Evolutionary conservation across 768 basidiomycete species (phyloP), one percentile per base, ranked within the genome.

Genomic region (Lanmaoa pseudosensibilis): DNA sequence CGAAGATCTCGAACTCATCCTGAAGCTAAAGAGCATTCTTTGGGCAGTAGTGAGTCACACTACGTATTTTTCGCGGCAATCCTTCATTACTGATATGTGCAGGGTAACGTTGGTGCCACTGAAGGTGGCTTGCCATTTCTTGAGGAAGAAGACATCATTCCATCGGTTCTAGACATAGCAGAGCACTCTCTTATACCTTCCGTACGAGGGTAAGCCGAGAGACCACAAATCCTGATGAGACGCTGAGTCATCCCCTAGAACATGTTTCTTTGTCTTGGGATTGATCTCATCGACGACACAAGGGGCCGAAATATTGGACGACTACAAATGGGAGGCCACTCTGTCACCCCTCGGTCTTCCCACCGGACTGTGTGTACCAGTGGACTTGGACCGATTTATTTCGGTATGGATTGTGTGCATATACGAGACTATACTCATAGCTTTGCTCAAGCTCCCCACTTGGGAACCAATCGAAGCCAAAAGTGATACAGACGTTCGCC

Each of bases 21-120:
- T 88, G 65, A 94, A 92, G 71, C 72, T 99, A 43, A 98, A 99
- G 74, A 96, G 94, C 66, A 90, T 94, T 15, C 77, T 98, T 0
- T 99, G 97, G 97, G 94, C 94, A 5, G 89, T 98, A 53, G 96
- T 98, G 71, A 65, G 91, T 81, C 15, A 25, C n/a, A n/a, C 21
- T 4, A 13, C 52, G 1, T 13, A 13, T 32, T 41, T 48, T 19
- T 38, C 13, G 33, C 8, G 7, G 13, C 2, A 36, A 52, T 34
- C 51, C 6, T 34, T 37, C 43, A 25, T 50, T 13, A 52, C 27
- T 50, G 51, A 55, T 38, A 34, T 52, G 7, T 15, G 23, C 61
- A 98, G 96, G 97, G 97, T 4, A 94, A 95, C 68, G 88, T 98
- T 49, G 96, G 94, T 3, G 85, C 95, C 0, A 90, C 90, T 0